Conservation (phyloP, 371 early-diverging fungal genomes). For the Capillidium heterosporum region DNA sequence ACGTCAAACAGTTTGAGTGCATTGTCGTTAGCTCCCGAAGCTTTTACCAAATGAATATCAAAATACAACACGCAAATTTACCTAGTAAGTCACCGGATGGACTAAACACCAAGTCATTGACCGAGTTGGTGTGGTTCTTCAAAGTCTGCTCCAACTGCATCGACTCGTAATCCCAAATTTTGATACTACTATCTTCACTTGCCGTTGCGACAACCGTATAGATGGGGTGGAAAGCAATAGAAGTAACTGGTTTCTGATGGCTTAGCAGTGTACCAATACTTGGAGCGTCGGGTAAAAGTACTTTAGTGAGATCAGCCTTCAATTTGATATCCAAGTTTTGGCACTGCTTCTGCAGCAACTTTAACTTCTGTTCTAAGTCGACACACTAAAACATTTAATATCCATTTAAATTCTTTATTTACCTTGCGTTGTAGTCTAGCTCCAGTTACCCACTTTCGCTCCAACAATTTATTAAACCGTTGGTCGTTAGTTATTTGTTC, state of each 20-base stretch:
- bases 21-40: slow-evolving; percentile 76
- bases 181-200: slow-evolving; percentile 78
- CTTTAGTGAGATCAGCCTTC: slow-evolving; percentile 27
- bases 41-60: slow-evolving; percentile 15
- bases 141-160: slow-evolving; percentile 78
- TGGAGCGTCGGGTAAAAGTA: slow-evolving; percentile 74
- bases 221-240: slow-evolving; percentile 74
- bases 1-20: slow-evolving; percentile 82
- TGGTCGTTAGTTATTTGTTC: too few relatives aligned
- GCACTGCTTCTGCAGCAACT: slow-evolving; percentile 58
- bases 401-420: too few relatives aligned
- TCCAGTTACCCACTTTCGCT: slow-evolving; percentile 89
- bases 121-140: slow-evolving; percentile 86
- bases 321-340: slow-evolving; percentile 41
- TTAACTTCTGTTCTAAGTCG: slow-evolving; percentile 65
- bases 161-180: slow-evolving; percentile 79
- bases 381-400: slow-evolving; percentile 40
- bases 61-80: slow-evolving; percentile 9
- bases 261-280: slow-evolving; percentile 47
- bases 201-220: slow-evolving; percentile 68
- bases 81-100: slow-evolving; percentile 54
- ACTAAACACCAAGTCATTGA: slow-evolving; percentile 67
- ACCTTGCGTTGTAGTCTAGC: slow-evolving; percentile 82
- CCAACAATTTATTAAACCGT: slow-evolving; percentile 38
- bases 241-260: slow-evolving; percentile 65